Conservation (phyloP, 768 basidiomycete genomes). For the Tricholoma bakamatsutake region DNA sequence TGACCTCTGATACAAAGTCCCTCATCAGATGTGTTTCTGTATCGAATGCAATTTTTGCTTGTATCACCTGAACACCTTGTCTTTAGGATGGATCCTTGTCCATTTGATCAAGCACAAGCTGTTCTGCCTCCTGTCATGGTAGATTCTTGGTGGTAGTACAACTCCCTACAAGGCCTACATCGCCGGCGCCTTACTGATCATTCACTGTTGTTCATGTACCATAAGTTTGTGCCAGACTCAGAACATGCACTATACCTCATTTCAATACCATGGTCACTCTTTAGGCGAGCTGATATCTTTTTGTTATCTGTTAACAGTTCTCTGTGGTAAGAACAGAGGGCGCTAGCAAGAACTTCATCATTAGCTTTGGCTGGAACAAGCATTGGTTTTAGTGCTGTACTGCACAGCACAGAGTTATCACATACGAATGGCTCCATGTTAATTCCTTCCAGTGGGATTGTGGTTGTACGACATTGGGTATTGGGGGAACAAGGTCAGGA, state of each 20-base stretch:
- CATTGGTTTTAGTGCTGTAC: not conserved
- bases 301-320: slow-evolving; percentile 13
- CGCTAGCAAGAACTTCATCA: slow-evolving; percentile 8
- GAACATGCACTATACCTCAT: slow-evolving; percentile 10
- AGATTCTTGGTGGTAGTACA: slow-evolving; percentile 1
- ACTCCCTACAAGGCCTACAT: not conserved
- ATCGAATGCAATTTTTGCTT: slow-evolving; percentile 11
- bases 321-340: slow-evolving; percentile 15
- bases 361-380: not conserved
- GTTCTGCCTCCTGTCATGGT: not conserved
- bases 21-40: slow-evolving; percentile 7
- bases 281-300: slow-evolving; percentile 11
- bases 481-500: too few relatives aligned
- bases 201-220: not conserved
- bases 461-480: too few relatives aligned
- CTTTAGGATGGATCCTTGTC: slow-evolving; percentile 15
- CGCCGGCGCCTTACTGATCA: not conserved
- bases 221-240: too few relatives aligned
- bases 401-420: too few relatives aligned
- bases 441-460: too few relatives aligned
- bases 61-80: slow-evolving; percentile 15
- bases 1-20: slow-evolving; percentile 16
- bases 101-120: slow-evolving; percentile 16
- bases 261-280: slow-evolving; percentile 13
- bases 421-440: too few relatives aligned